These are phyloP conservation scores for Dipodascus geniculatus DNA, from an alignment of 805 yeast species.

Conservation along the genomic window DNA sequence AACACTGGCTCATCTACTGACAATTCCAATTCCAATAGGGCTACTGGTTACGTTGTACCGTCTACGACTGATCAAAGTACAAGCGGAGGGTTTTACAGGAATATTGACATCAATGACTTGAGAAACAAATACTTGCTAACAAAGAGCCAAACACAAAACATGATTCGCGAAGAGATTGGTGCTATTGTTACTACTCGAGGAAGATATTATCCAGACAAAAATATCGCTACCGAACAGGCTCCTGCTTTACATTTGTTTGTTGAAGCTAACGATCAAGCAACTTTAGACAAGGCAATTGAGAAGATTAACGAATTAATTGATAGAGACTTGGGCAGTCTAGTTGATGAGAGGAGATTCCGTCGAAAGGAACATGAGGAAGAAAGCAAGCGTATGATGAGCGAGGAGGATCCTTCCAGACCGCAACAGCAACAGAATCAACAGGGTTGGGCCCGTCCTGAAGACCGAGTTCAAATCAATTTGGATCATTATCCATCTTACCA, in stretches of 20 bases:
- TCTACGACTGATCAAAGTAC: slow-evolving; percentile 3
- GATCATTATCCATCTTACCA: slow-evolving; percentile 18
- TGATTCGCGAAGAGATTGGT: slow-evolving; percentile 22
- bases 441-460: slow-evolving; percentile 13
- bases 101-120: slow-evolving; percentile 26
- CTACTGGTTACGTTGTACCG: not conserved
- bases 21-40: slow-evolving; percentile 1
- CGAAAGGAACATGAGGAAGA: slow-evolving; percentile 13
- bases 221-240: slow-evolving; percentile 21
- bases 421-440: slow-evolving; percentile 4
- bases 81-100: slow-evolving; percentile 14
- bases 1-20: slow-evolving; percentile 1
- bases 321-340: slow-evolving; percentile 19
- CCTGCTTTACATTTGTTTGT: slow-evolving; percentile 31
- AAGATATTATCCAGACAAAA: slow-evolving; percentile 25
- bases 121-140: slow-evolving; percentile 27
- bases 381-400: not conserved
- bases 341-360: slow-evolving; percentile 20
- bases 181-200: slow-evolving; percentile 24
- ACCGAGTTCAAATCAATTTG: slow-evolving; percentile 12
- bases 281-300: slow-evolving; percentile 46
- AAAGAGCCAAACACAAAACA: slow-evolving; percentile 23
- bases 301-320: slow-evolving; percentile 45
- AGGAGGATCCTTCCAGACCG: slow-evolving; percentile 5
- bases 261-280: slow-evolving; percentile 43